Evolutionary conservation across 352 stramenopile species (phyloP), one percentile per base, ranked within the genome.

Genomic region (Phytophthora pini): DNA sequence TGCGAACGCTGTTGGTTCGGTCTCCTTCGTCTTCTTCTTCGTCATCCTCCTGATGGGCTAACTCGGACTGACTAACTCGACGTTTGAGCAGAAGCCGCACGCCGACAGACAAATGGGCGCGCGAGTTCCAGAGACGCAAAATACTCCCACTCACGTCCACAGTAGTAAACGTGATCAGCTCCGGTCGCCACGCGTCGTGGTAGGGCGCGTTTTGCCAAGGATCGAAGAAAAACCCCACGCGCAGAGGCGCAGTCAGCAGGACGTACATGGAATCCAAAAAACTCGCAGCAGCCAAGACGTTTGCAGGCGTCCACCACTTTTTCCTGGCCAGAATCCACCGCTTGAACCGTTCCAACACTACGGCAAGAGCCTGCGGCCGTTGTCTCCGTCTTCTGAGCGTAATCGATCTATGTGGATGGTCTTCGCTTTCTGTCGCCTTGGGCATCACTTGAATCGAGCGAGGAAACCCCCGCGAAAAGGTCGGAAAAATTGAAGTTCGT

Each of bases 151-250:
- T 5, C 26, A 82, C 15, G 38, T 86, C 72, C 13, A 80, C 24
- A 12, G 48, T 17, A 1, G 71, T 82, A 26, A 80, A 73, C 3
- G 67, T 17, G 4, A 69, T 32, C 13, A 82, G 58, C 8, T 68
- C 65, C 15, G 40, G 15, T 5, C 63, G 57, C 74, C 77, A 86
- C 2, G 20, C 29, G 43, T 66, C 15, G 40, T 57, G 22, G 2
- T 32, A 27, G 8, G 31, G 6, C 1, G 48, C n/a, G 12, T 20
- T 59, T 17, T 72, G 59, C 55, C 53, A 75, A 15, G 76, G 68
- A 27, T 87, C 76, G 20, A 85, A 85, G 29, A 72, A 60, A 39
- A 84, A 87, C 2, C 76, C 76, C 24, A 85, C 41, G 0, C 74
- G 78, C 11, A 82, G 45, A 11, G 76, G 74, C 45, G 78, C 56